phyloP scores from a whole-genome alignment of 2,329 filamentous ascomycete species.

The Gremmenia infestans region DNA sequence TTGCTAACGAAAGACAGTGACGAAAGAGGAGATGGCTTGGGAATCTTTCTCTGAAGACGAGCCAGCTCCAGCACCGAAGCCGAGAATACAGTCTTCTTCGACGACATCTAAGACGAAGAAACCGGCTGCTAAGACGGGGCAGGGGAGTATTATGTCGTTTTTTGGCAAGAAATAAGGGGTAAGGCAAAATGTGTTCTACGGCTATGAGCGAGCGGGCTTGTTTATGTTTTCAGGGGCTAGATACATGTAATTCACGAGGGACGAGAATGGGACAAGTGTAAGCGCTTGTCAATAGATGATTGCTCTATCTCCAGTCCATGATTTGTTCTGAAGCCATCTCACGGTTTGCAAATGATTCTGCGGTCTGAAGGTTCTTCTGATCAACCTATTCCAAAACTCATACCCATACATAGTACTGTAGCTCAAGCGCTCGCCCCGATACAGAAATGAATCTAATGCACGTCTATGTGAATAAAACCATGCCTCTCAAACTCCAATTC shows the following conservation, averaged over 20 bases:
- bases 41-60: conserved; percentile 94
- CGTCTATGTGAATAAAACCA: neutral
- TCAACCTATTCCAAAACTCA: no score
- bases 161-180: conserved; percentile 65
- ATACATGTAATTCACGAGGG: neutral
- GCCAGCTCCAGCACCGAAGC: conserved; percentile 52
- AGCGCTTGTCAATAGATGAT: neutral
- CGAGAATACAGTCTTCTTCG: conserved; percentile 38
- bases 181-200: neutral
- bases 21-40: conserved; percentile 78
- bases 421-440: no score
- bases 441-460: no score
- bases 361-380: neutral
- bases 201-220: neutral
- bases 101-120: conserved; percentile 50
- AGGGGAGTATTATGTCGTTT: conserved; percentile 89
- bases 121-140: conserved; percentile 50
- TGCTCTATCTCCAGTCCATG: neutral
- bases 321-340: no score
- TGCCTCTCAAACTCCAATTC: neutral
- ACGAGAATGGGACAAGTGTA: neutral
- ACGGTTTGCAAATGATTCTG: neutral
- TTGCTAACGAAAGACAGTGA: conserved; percentile 51
- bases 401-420: no score
- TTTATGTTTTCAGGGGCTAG: neutral